Base-by-base conservation (phyloP, 257 asterid species). In the Haberlea rhodopensis region DNA sequence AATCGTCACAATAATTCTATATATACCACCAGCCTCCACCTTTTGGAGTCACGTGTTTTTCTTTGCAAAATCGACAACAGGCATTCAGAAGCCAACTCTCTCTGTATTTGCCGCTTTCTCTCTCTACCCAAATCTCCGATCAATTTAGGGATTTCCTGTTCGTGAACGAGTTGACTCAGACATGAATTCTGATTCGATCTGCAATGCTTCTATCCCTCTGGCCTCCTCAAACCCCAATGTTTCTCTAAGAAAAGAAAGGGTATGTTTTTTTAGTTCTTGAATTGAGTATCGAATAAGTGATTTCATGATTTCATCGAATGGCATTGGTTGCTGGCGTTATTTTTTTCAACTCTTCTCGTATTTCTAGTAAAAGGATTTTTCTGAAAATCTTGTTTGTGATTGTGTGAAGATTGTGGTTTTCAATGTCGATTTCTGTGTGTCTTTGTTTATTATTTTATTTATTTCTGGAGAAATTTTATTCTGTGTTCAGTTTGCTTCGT, bases 241-340 rank as follows among this genome's bases (percentile, higher is more conserved):
- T 80, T 83, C 57, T 67, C 85, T 28, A 88, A 82, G 94, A 91
- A 88, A 69, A 91, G n/a, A 83, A 73, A 77, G 87, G 91, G 98
- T 88, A 75, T 24, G 68, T n/a, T 8, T 71, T 65, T 55, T 71
- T n/a, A 6, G 40, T 13, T 70, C 18, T 3, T 66, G 25, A 2
- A 8, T 57, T 66, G 1, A 24, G 28, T 58, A 19, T 5, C 20
- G 19, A 57, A n/a, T 63, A 57, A 53, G 15, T n/a, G n/a, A n/a
- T n/a, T n/a, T n/a, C n/a, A n/a, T 46, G 24, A 5, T 19, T 63
- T 69, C 64, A 31, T 65, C 72, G 61, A 5, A 5, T 19, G 51
- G 6, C 2, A 18, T 22, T 31, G n/a, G n/a, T n/a, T n/a, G n/a
- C n/a, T n/a, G n/a, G n/a, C n/a, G n/a, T n/a, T n/a, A n/a, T n/a